These are phyloP conservation scores for Phytopythium cucurbitacearum DNA, from an alignment of 352 stramenopile species.

Conservation along the genomic window DNA sequence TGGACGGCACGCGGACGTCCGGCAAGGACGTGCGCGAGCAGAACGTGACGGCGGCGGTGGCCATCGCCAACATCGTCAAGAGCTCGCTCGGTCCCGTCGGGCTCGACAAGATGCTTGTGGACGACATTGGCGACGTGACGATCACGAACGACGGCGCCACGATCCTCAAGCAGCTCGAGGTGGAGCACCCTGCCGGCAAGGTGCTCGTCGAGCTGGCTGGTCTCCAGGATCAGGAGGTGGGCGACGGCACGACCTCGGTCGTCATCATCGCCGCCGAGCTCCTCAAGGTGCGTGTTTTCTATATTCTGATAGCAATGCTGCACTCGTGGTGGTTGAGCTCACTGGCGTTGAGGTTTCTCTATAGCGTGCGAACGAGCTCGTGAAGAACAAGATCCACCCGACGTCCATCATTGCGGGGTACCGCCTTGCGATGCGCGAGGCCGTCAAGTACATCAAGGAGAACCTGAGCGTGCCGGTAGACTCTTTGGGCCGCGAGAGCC, in stretches of 20 bases:
- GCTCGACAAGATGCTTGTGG: conserved; percentile 99
- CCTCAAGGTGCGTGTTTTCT: conserved; percentile 63
- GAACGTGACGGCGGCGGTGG: conserved; percentile 97
- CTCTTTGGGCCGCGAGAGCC: conserved; percentile 90
- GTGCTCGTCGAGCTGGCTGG: conserved; percentile 98
- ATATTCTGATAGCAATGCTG: not conserved
- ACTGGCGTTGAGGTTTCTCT: conserved; percentile 5
- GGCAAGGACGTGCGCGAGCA: conserved; percentile 93
- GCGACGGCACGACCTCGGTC: conserved; percentile 98
- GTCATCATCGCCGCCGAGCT: conserved; percentile 99
- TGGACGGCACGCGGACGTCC: conserved; percentile 89
- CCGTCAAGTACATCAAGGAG: conserved; percentile 99
- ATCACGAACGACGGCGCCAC: conserved; percentile 99
- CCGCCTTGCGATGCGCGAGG: conserved; percentile 97
- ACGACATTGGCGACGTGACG: conserved; percentile 98
- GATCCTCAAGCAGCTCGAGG: conserved; percentile 98
- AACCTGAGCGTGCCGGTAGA: conserved; percentile 96
- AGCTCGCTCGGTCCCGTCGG: conserved; percentile 97
- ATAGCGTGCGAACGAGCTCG: conserved; percentile 94
- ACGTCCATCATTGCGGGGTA: conserved; percentile 99
- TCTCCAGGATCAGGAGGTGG: conserved; percentile 99
- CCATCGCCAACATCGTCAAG: conserved; percentile 99
- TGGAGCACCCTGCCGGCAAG: conserved; percentile 98
- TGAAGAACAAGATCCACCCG: conserved; percentile 99
- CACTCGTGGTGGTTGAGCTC: conserved; percentile 5